Evolutionary conservation across 495 filamentous ascomycete species (phyloP).

Genomic region (Neurospora sp.): DNA sequence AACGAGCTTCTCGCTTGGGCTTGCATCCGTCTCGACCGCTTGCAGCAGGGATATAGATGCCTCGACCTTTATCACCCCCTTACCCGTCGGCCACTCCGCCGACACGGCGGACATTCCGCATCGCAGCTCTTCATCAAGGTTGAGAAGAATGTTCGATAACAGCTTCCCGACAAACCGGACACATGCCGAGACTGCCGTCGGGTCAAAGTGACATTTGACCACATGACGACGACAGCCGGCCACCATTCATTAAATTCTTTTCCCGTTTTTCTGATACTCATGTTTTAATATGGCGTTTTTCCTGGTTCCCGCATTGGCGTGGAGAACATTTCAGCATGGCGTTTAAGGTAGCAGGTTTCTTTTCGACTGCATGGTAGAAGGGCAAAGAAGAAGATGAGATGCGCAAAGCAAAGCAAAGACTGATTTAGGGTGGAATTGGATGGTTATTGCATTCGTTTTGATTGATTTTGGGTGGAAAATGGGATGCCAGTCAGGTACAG

Average conservation of each 20-base stretch:
- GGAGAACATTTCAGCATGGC: not conserved
- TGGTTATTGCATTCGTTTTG: not conserved
- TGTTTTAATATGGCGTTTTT: not conserved
- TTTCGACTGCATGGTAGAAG: not conserved
- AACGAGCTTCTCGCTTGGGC: constrained; percentile 73
- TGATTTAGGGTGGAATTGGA: not conserved
- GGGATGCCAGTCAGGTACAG: not conserved
- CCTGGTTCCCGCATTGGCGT: not conserved
- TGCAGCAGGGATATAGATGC: constrained; percentile 66
- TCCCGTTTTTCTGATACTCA: not conserved
- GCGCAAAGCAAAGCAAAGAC: not conserved
- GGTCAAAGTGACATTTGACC: not conserved
- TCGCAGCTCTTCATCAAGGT: constrained; percentile 64
- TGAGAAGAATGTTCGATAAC: constrained; percentile 24
- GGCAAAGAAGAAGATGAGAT: not conserved
- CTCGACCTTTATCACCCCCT: constrained; percentile 54
- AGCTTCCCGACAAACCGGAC: not conserved
- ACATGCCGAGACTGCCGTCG: not conserved
- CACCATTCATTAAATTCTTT: not conserved
- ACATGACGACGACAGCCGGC: not conserved
- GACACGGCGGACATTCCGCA: constrained; percentile 43
- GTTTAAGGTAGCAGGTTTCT: not conserved
- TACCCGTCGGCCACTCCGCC: constrained; percentile 8
- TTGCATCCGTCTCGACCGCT: constrained; percentile 76
- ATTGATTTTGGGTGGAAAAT: not conserved